Base-by-base conservation (phyloP, 2,329 filamentous ascomycete species). In the Penicillium oxalicum region DNA sequence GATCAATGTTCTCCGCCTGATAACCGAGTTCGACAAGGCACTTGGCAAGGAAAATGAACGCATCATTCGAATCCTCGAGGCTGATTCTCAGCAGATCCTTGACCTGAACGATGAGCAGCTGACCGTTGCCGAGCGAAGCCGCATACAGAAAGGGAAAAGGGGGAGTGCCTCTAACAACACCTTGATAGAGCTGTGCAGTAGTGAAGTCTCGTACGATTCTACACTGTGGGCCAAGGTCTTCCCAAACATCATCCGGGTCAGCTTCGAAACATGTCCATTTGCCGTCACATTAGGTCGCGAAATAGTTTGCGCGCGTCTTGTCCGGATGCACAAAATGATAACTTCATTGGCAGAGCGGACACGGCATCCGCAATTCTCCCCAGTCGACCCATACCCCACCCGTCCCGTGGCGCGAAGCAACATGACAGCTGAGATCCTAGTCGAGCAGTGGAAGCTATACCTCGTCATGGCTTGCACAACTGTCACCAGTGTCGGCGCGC, bases 191-290 rank as follows among this genome's bases (percentile, higher is more conserved):
- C 80, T 98, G 25, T 97, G 93, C 70, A 91, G 89, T 58, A 97
- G 93, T 70, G 93, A 97, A 59, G 83, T 93, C 26, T 89, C 90
- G 0, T 96, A 97, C 61, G 93, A 98, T 65, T 86, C 89, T 2
- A 95, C 91, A 0, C 73, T 98, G 9, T 98, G 93, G 93, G 94
- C 93, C 72, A 98, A 97, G 64, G 86, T 97, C 13, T 98, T 98
- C 61, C 94, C 93, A 3, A 97, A 96, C 61, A 78, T 98, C 29
- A 87, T 98, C 48, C 83, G 89, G 9, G 86, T 95, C 57, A 89
- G 90, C 50, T 94, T 89, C 62, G 88, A 96, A 57, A 86, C 86
- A 50, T 98, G 91, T 60, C 88, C 89, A 0, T 91, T 95, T 60
- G 90, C 91, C 2, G 88, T 97, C 32, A 91, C 88, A 0, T 81